These are phyloP conservation scores for Eucalyptus brandiana DNA, from an alignment of 345 rosid species.

Conservation along the genomic window DNA sequence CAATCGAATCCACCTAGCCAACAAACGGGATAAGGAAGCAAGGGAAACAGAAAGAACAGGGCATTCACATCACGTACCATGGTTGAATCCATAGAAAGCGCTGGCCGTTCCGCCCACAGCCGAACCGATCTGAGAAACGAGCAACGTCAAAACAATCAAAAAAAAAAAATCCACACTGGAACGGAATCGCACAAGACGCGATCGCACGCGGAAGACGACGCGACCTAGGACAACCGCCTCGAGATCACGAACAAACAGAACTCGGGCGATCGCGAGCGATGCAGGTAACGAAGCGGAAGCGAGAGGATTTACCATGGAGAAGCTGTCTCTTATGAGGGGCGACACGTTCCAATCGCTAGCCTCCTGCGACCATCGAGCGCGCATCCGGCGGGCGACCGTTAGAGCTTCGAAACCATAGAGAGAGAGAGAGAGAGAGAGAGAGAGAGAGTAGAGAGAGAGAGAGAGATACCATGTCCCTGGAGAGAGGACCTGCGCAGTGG, in stretches of 20 bases:
- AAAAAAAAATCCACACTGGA: not conserved
- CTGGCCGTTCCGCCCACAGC: constrained; percentile 81
- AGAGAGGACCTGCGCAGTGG: constrained; percentile 93
- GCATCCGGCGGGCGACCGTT: not conserved
- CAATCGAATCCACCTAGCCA: not conserved
- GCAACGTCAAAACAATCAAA: not conserved
- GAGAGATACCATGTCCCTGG: constrained; percentile 49
- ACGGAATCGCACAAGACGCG: not conserved
- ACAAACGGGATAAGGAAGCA: not conserved
- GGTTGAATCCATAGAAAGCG: constrained; percentile 70
- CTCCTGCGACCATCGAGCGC: constrained; percentile 32
- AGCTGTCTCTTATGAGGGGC: constrained; percentile 83
- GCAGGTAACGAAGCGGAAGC: not conserved
- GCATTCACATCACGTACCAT: constrained; percentile 17
- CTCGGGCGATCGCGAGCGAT: not conserved
- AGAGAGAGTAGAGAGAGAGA: not conserved
- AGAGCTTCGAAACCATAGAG: not conserved
- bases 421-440: not conserved
- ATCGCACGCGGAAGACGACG: not conserved
- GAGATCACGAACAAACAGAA: not conserved
- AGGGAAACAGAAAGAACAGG: not conserved
- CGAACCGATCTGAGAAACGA: constrained; percentile 58
- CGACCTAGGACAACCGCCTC: not conserved
- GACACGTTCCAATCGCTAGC: constrained; percentile 76
- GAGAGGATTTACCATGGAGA: constrained; percentile 57